Evolutionary conservation across 768 basidiomycete species (phyloP), one percentile per base, ranked within the genome.

Genomic region (Termitomyces sp.): DNA sequence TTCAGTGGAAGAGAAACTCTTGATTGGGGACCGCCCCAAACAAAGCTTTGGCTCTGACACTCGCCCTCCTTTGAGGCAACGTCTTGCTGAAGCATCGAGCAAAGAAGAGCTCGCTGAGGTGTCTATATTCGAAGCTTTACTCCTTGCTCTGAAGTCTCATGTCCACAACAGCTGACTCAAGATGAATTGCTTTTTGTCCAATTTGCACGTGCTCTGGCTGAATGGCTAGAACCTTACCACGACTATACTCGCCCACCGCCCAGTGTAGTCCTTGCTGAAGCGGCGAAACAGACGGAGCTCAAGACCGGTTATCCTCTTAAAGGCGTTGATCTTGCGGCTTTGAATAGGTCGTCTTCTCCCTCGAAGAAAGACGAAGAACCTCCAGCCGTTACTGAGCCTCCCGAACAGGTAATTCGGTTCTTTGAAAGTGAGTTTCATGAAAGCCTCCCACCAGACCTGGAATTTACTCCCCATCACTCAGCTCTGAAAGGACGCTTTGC

Each of bases 181-280:
- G 86, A 89, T 48, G 91, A 93, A 64, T 65, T 68, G 18, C 68
- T 71, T 34, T 76, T 91, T 40, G 72, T 85, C 45, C 75, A 86
- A 26, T 92, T 83, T 71, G 80, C 83, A 12, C 76, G 74, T 36
- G 80, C 83, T 16, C 72, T 92, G 46, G 82, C 86, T 32, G 80
- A 85, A 52, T 93, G 91, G 91, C 76, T 93, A 16, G 87, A 84
- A 58, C 87, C 87, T 7, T 85, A 89, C 68, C 90, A 93, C 62
- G 79, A 89, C 57, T 74, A 89, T 64, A 76, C 83, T 34, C 87
- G 91, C 2, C 91, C 89, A 4, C 85, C 84, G 20, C 83, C 89
- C 2, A 71, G 82, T 7, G 80, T 82, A 16, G 89, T 91, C 33
- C 74, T 91, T 24, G 88, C 87, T 7, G 91, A 91, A 68, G 88